Evolutionary conservation across 192 early-diverging fungal genomes (phyloP).

Genomic region (Chytriomyces hyalinus): DNA sequence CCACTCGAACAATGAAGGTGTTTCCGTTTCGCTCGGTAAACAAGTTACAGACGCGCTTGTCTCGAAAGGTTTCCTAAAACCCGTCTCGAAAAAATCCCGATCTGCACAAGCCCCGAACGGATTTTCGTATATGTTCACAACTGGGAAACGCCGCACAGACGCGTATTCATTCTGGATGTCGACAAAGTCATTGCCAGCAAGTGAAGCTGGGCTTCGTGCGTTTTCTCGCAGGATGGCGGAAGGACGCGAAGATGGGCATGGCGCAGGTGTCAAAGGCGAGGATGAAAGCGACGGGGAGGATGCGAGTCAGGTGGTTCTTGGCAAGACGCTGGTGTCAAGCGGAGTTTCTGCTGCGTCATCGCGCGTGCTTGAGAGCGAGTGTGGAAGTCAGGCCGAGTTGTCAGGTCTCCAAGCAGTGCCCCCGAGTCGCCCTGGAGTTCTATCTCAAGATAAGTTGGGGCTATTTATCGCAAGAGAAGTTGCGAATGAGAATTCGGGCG

Average conservation of each 20-base stretch:
- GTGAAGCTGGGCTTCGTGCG: neutral
- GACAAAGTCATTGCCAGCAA: neutral
- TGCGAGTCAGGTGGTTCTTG: constrained; percentile 10
- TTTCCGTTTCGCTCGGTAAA: neutral
- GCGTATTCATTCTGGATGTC: constrained; percentile 6
- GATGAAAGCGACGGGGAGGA: neutral
- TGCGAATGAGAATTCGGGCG: neutral
- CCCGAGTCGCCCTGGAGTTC: neutral
- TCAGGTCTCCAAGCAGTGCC: neutral
- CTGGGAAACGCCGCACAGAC: neutral
- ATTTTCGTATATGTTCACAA: neutral
- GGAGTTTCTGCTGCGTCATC: neutral
- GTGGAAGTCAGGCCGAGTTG: neutral
- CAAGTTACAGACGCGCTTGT: neutral
- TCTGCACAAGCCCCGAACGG: neutral
- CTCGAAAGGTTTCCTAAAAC: neutral
- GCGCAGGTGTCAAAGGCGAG: neutral
- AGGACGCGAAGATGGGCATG: neutral
- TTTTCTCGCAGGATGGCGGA: neutral
- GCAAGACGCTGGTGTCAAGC: neutral
- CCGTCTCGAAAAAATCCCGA: neutral
- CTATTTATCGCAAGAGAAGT: no score
- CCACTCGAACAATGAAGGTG: neutral
- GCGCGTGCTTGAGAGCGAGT: neutral
- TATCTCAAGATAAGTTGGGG: neutral